Base-by-base conservation (phyloP, 1,284 basidiomycete species). In the Cutaneotrichosporon arboriforme region DNA sequence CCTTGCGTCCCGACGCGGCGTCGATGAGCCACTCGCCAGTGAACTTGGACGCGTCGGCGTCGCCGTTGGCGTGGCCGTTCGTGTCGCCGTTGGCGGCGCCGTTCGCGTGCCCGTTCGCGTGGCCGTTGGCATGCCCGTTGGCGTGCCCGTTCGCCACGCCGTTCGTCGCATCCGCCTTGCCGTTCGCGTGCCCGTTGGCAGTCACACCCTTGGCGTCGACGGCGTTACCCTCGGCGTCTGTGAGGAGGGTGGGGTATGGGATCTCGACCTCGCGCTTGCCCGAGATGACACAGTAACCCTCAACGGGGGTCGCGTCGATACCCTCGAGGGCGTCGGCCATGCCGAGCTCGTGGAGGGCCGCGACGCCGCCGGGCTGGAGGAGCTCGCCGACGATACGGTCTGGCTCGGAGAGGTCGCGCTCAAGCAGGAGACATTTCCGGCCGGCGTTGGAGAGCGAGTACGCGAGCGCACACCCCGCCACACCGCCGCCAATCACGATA, bases 371-470 rank as follows among this genome's bases (percentile, higher is more conserved):
- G 0, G 96, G 96, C 68, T 98, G 94, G 18, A 99, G 79, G 1
- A 98, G 83, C 75, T 99, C 96, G 35, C 96, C 94, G 36, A 98
- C 94, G 64, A 99, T 97, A 21, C 94, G 83, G 79, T 97, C 91
- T 0, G 96, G 94, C 72, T 93, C 87, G 0, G 85, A 80, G 12
- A 97, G 80, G 37, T 94, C 94, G 43, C 92, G 83, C 75, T 96
- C 90, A 56, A 96, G 77, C 2, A 94, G 76, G 18, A 85, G 84
- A 57, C 93, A 84, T n/a, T 82, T 57, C 10, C 77, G 73, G 10
- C 74, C 73, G 0, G 69, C 60, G 36, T 68, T 53, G 2, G 76
- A 73, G 31, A 79, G 72, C 1, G 72, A 66, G 64, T 74, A 77
- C 23, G 77, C 83, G 31, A 92, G 80, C 1, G 85, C 84, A 4